Evolutionary conservation across 2,329 filamentous ascomycete genomes (phyloP), one percentile per base, ranked within the genome.

Genomic region (Penicillium oxalicum): DNA sequence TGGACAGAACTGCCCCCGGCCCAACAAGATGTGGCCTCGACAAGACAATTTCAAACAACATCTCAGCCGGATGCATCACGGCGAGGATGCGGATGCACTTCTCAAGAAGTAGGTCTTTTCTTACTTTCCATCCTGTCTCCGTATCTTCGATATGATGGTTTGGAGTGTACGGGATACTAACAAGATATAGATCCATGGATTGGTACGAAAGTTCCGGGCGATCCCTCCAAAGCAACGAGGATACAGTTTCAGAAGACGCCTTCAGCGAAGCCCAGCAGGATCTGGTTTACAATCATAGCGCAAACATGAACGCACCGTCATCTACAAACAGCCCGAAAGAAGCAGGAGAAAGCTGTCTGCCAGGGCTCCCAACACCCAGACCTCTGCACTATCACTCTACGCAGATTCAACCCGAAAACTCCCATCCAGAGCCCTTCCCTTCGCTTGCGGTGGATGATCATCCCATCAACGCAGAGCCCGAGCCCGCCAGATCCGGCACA

Each of bases 31-130:
- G 33, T 95, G 88, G 88, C 85, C 86, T 0, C 80, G 91, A 24
- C 74, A 84, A 44, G 91, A 96, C 67, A 96, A 96, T 61, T 95
- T 95, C 66, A 84, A 84, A 52, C 82, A 85, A 33, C 91, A 96
- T 63, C 76, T 95, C 40, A 74, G 72, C 43, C 79, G 84, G 9
- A 81, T 88, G 59, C 90, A 95, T 64, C 52, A 62, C 1, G 63
- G 75, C 4, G 68, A 75, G 36, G 64, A 76, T 48, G 56, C 68
- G 0, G 61, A 73, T 0, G 62, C 70, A 1, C 62, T 82, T 5
- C 69, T 81, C 43, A 66, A 66, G 55, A 68, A 60, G 79, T 81
- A 69, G 60, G 70, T 60, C 13, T 29, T 36, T 27, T 26, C 7
- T 8, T 7, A 5, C 4, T 9, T 33, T n/a, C 13, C 18, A 1